phyloP scores from a whole-genome alignment of 2,329 filamentous ascomycete genomes.

The Stylonectria norvegica region DNA sequence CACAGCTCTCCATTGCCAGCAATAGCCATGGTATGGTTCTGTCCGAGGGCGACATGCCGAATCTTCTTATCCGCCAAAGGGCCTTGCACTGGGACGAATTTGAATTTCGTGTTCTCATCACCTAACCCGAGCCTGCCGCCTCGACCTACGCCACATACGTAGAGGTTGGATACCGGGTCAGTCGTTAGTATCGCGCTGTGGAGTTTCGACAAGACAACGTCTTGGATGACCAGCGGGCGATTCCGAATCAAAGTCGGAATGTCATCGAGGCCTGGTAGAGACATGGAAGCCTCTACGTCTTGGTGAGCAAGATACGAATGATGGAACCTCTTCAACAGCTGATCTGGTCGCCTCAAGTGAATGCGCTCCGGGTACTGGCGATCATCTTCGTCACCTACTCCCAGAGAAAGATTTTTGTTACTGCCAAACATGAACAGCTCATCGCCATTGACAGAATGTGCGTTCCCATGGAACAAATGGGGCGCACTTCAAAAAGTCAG shows the following conservation, averaged over 20 bases:
- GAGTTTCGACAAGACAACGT: slow-evolving; percentile 84
- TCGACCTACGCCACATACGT: slow-evolving; percentile 87
- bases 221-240: slow-evolving; percentile 70
- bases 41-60: slow-evolving; percentile 75
- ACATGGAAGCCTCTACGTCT: slow-evolving; percentile 30
- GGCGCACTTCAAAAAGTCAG: slow-evolving; percentile 19
- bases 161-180: slow-evolving; percentile 85
- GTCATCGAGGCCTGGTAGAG: slow-evolving; percentile 40
- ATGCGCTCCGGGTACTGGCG: slow-evolving; percentile 89
- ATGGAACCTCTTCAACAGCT: slow-evolving; percentile 71
- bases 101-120: slow-evolving; percentile 85
- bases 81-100: slow-evolving; percentile 76
- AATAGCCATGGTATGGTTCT: slow-evolving; percentile 86
- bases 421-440: slow-evolving; percentile 94
- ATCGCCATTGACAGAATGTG: slow-evolving; percentile 53
- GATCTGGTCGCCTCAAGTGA: slow-evolving; percentile 69
- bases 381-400: slow-evolving; percentile 93
- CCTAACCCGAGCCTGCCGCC: slow-evolving; percentile 86
- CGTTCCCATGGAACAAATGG: slow-evolving; percentile 16
- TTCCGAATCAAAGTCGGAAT: slow-evolving; percentile 72
- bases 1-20: slow-evolving; percentile 85
- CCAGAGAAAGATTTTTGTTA: slow-evolving; percentile 90
- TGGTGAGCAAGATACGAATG: slow-evolving; percentile 58
- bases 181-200: slow-evolving; percentile 85
- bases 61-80: slow-evolving; percentile 74